These are phyloP conservation scores for Letharia lupina DNA, from an alignment of 495 filamentous ascomycete genomes.

Conservation along the genomic window DNA sequence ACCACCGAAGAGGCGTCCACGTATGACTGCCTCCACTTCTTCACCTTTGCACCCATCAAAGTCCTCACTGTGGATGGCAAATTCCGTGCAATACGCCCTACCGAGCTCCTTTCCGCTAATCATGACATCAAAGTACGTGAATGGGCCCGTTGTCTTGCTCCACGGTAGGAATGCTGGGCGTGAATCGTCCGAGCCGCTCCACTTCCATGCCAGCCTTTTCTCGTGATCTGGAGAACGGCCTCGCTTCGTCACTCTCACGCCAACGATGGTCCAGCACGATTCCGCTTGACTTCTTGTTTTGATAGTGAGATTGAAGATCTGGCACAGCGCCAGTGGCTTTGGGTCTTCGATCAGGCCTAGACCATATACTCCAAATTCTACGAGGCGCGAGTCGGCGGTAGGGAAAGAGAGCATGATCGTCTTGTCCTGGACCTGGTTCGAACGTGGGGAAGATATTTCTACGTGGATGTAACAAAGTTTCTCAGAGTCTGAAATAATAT, in stretches of 20 bases:
- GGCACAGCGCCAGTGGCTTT: slow-evolving; percentile 1
- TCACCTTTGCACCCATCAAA: not conserved
- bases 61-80: slow-evolving; percentile 2
- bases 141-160: slow-evolving; percentile 10
- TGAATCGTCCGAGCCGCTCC: not conserved
- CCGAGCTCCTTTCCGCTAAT: slow-evolving; percentile 3
- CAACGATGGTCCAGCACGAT: not conserved
- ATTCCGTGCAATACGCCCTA: not conserved
- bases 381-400: not conserved
- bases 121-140: slow-evolving; percentile 4
- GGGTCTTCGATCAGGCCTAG: not conserved
- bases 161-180: not conserved
- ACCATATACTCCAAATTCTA: slow-evolving; percentile 8
- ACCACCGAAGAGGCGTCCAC: not conserved
- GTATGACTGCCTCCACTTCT: slow-evolving; percentile 1
- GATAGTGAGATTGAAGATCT: not conserved
- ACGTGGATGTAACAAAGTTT: not conserved
- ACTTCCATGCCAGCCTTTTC: slow-evolving; percentile 3
- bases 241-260: not conserved
- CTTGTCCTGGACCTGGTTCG: not conserved
- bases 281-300: not conserved
- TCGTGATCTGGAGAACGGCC: not conserved
- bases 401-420: slow-evolving; percentile 2
- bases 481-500: not conserved
- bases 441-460: not conserved